These are phyloP conservation scores for Pseudogymnoascus sp. DNA, from an alignment of 2,329 filamentous ascomycete genomes.

Conservation along the genomic window DNA sequence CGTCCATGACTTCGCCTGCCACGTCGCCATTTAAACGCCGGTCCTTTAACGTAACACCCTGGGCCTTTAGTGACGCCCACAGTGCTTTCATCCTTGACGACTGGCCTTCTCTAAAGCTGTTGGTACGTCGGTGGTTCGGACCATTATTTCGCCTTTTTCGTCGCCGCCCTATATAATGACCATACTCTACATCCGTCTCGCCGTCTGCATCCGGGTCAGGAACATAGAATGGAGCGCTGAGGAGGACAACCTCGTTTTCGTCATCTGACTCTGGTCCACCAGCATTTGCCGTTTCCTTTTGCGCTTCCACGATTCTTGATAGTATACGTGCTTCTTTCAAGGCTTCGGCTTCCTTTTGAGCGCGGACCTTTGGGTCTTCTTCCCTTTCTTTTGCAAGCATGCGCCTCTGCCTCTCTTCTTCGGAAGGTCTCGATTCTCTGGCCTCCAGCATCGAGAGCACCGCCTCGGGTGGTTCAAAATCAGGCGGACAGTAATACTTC, in stretches of 20 bases:
- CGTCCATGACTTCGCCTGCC: neutral
- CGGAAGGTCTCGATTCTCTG: constrained; percentile 8
- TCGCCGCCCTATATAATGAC: neutral
- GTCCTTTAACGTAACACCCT: constrained; percentile 6
- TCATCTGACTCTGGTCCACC: neutral
- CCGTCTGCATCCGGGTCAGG: constrained; percentile 5
- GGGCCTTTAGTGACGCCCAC: neutral
- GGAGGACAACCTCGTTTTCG: constrained; percentile 3
- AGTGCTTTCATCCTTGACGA: constrained; percentile 2
- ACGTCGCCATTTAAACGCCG: neutral
- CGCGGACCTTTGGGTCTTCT: neutral
- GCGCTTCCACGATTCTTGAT: constrained; percentile 3
- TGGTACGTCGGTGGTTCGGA: neutral
- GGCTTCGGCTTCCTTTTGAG: neutral
- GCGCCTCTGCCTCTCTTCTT: constrained; percentile 11
- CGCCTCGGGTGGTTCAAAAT: constrained; percentile 19
- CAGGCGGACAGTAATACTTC: constrained; percentile 22
- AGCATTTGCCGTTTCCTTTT: neutral
- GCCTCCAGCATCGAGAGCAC: constrained; percentile 18
- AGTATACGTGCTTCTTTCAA: neutral
- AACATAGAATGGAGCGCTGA: constrained; percentile 11
- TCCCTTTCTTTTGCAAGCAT: constrained; percentile 4
- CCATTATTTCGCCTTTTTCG: neutral
- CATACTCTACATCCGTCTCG: constrained; percentile 3
- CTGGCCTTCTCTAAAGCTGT: constrained; percentile 5